Percentiles rank a stretch among this genome's conserved stretches.
Conservation (phyloP, 2,329 filamentous ascomycete species). For the Xylariaceae sp. region DNA sequence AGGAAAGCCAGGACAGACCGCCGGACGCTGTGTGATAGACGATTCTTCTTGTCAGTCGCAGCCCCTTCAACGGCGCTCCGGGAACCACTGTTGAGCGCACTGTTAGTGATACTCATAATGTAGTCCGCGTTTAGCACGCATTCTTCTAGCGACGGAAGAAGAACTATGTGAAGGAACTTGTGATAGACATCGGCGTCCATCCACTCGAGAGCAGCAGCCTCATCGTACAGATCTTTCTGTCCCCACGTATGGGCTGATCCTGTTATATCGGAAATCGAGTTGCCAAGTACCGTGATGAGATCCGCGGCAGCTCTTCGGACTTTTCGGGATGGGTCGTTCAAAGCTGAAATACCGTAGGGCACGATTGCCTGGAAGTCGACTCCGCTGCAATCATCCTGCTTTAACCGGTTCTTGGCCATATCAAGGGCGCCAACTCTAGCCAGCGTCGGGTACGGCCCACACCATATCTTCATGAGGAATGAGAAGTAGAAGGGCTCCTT, state of each 20-base stretch:
- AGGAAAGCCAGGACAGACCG: slow-evolving; percentile 65
- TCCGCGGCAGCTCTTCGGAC: slow-evolving; percentile 72
- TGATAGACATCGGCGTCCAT: slow-evolving; percentile 53
- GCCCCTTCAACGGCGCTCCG: slow-evolving; percentile 24
- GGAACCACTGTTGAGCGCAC: slow-evolving; percentile 49
- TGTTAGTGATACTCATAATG: slow-evolving; percentile 58
- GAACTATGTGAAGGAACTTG: slow-evolving; percentile 58
- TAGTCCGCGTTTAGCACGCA: slow-evolving; percentile 74
- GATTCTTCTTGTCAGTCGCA: slow-evolving; percentile 47
- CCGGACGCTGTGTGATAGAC: slow-evolving; percentile 56
- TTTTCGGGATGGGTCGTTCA: slow-evolving; percentile 69
- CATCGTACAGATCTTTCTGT: slow-evolving; percentile 59
- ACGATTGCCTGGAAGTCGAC: slow-evolving; percentile 72
- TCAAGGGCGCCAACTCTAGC: slow-evolving; percentile 66
- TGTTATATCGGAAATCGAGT: slow-evolving; percentile 39
- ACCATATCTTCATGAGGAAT: slow-evolving; percentile 73
- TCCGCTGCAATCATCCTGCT: slow-evolving; percentile 42
- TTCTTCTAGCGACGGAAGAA: slow-evolving; percentile 78
- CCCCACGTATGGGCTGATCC: slow-evolving; percentile 48
- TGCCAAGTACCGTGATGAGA: slow-evolving; percentile 54
- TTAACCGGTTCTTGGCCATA: slow-evolving; percentile 54
- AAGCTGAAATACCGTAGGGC: slow-evolving; percentile 72
- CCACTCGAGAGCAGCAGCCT: slow-evolving; percentile 48
- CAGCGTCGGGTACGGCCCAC: slow-evolving; percentile 62
- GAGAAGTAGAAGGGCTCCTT: slow-evolving; percentile 64